phyloP scores from a whole-genome alignment of 768 basidiomycete genomes.

The Multifurca ochricompacta region DNA sequence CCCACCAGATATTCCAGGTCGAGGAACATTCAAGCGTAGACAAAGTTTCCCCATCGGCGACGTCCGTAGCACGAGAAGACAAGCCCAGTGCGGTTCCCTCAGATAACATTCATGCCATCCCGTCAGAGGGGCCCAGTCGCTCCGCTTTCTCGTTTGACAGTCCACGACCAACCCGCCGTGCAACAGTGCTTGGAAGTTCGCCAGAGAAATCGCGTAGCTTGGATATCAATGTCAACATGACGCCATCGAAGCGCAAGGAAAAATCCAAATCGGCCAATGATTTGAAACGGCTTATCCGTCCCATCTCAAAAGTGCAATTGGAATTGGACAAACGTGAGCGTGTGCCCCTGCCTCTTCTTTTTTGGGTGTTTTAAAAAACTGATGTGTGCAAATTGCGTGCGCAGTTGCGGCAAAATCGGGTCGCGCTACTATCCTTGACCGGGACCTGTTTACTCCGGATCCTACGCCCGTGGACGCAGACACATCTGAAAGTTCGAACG shows the following conservation, averaged over 20 bases:
- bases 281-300: constrained; percentile 58
- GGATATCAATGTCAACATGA: constrained; percentile 34
- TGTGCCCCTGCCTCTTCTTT: too few relatives aligned
- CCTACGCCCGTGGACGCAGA: constrained; percentile 34
- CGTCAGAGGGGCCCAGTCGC: constrained; percentile 22
- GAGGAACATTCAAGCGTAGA: constrained; percentile 30
- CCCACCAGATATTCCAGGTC: constrained; percentile 61
- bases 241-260: constrained; percentile 57
- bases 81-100: constrained; percentile 3
- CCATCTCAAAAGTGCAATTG: constrained; percentile 53
- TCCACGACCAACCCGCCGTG: constrained; percentile 37
- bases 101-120: constrained; percentile 23
- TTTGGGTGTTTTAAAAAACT: too few relatives aligned
- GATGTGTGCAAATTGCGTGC: too few relatives aligned
- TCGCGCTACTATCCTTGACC: constrained; percentile 39
- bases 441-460: constrained; percentile 57
- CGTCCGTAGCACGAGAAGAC: not conserved
- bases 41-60: constrained; percentile 26
- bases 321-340: constrained; percentile 60
- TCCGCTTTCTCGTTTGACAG: constrained; percentile 24
- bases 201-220: constrained; percentile 33
- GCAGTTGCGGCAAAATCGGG: constrained; percentile 20
- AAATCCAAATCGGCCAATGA: constrained; percentile 63
- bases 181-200: constrained; percentile 61
- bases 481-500: constrained; percentile 28